phyloP scores from a whole-genome alignment of 768 basidiomycete species.

The Leccinum aurantiacum region DNA sequence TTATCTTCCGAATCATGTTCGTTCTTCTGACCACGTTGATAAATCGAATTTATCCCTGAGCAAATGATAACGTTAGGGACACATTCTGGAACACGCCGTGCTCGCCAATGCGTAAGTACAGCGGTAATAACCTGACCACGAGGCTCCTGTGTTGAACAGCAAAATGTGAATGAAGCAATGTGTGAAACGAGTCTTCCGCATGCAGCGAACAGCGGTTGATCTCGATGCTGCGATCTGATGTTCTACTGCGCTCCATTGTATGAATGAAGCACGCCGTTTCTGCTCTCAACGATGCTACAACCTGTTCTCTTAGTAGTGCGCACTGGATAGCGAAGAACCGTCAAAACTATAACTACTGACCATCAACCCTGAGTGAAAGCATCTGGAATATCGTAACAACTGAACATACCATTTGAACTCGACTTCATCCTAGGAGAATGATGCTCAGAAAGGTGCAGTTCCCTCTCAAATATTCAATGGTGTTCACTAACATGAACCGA shows the following conservation, averaged over 20 bases:
- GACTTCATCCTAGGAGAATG: neutral
- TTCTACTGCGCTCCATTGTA: neutral
- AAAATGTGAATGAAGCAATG: neutral
- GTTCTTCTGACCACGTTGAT: neutral
- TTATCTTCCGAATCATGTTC: neutral
- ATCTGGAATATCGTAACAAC: neutral
- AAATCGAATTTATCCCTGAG: neutral
- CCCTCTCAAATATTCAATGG: neutral
- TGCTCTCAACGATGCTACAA: neutral
- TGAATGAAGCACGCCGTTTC: constrained; percentile 1
- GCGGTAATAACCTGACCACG: constrained; percentile 6
- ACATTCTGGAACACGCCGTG: neutral
- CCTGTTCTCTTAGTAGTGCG: constrained; percentile 10
- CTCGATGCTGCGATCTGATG: neutral
- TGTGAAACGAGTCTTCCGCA: constrained; percentile 4
- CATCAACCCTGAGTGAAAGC: neutral
- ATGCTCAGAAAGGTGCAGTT: constrained; percentile 9
- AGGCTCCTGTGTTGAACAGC: constrained; percentile 2
- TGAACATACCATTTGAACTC: neutral
- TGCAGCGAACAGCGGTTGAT: constrained; percentile 1
- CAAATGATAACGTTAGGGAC: constrained; percentile 8
- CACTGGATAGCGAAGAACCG: neutral
- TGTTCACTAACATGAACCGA: constrained; percentile 4
- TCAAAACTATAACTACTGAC: constrained; percentile 12
- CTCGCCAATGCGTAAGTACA: neutral